phyloP scores from a whole-genome alignment of 108 stramenopile species.

The Stephanodiscus triporus region DNA sequence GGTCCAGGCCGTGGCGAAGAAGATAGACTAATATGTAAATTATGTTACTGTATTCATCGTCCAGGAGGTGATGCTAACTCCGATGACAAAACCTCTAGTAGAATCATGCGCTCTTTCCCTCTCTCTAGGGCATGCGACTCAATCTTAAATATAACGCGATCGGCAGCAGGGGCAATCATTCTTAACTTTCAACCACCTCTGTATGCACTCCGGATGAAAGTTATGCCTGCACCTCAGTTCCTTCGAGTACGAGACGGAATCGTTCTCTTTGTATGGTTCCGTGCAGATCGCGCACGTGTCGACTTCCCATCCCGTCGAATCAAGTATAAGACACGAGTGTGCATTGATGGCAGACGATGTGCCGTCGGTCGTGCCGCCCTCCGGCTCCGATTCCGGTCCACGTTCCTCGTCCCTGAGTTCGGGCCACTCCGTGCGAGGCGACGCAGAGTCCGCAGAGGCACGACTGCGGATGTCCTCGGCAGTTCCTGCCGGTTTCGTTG shows the following conservation, averaged over 20 bases:
- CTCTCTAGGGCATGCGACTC: no score
- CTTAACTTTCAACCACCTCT: neutral
- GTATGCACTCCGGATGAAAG: neutral
- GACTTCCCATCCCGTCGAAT: neutral
- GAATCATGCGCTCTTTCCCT: no score
- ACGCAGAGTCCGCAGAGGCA: neutral
- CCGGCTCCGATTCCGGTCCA: neutral
- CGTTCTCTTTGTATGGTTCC: neutral
- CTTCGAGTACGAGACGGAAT: neutral
- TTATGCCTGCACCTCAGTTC: neutral
- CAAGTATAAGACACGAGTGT: neutral
- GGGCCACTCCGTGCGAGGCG: neutral
- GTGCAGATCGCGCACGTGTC: neutral
- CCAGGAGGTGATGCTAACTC: no score
- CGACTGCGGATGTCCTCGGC: no score
- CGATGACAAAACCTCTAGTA: no score
- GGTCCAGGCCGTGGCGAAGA: constrained; percentile 78
- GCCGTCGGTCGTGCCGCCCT: neutral
- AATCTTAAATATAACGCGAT: neutral
- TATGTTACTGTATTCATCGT: no score
- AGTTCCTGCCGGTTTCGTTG: no score
- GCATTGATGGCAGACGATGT: neutral
- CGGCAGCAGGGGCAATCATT: neutral
- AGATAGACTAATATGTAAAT: constrained; percentile 60
- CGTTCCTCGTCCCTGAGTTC: neutral